Conservation (phyloP, 2,329 filamentous ascomycete species). For the Chlorencoelia australis region DNA sequence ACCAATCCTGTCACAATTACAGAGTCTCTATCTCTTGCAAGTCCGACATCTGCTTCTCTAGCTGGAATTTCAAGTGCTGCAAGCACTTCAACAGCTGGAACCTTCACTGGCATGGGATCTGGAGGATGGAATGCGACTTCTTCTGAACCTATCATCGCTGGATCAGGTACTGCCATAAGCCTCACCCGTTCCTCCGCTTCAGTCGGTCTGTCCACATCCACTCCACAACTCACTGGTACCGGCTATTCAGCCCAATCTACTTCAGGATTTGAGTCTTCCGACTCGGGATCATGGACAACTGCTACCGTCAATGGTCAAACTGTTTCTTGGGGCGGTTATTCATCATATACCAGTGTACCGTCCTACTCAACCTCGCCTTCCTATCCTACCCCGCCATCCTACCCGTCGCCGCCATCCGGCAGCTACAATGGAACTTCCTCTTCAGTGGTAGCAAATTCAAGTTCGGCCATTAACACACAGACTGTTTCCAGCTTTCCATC, state of each 20-base stretch:
- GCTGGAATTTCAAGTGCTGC: background rate
- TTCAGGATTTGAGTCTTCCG: background rate
- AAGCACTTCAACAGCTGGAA: slow-evolving; percentile 1
- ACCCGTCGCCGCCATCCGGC: too few species aligned
- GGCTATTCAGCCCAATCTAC: slow-evolving; percentile 8
- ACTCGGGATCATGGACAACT: slow-evolving; percentile 3
- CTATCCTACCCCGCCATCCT: too few species aligned
- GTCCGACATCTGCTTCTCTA: background rate
- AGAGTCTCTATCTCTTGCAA: slow-evolving; percentile 5
- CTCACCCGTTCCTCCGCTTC: too few species aligned
- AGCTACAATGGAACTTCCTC: background rate
- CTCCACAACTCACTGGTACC: slow-evolving; percentile 2
- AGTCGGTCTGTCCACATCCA: slow-evolving; percentile 9
- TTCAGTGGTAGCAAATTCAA: background rate
- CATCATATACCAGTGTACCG: background rate
- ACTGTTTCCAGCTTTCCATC: too few species aligned
- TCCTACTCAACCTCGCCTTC: too few species aligned
- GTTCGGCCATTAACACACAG: background rate
- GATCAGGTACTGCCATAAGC: background rate
- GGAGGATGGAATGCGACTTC: slow-evolving; percentile 19
- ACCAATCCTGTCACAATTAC: slow-evolving; percentile 13
- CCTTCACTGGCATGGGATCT: slow-evolving; percentile 7
- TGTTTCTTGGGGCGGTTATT: slow-evolving; percentile 8
- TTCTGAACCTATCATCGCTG: background rate
- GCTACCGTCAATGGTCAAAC: background rate